phyloP scores from a whole-genome alignment of 768 basidiomycete genomes.

The Collybia sp. region DNA sequence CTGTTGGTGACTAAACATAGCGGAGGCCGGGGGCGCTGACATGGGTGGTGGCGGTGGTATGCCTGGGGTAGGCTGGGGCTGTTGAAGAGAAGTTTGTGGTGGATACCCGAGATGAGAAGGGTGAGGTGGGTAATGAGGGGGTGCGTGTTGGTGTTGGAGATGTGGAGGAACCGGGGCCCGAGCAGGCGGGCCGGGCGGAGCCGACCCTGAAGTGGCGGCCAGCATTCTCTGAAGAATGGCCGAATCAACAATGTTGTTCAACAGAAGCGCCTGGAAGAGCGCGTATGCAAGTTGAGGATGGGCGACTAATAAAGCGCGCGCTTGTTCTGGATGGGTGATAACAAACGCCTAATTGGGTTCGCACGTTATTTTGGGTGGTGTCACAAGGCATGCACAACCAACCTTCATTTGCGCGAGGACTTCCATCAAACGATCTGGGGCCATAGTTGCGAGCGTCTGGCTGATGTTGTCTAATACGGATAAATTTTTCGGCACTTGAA shows the following conservation, averaged over 20 bases:
- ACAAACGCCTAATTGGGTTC: slow-evolving; percentile 70
- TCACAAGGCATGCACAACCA: slow-evolving; percentile 18
- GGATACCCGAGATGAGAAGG: slow-evolving; percentile 27
- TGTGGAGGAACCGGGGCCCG: slow-evolving; percentile 27
- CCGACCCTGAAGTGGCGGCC: slow-evolving; percentile 28
- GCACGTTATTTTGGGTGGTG: neutral
- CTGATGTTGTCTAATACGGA: slow-evolving; percentile 80
- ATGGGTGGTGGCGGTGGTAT: slow-evolving; percentile 24
- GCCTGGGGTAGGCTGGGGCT: slow-evolving; percentile 24
- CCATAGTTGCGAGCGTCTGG: slow-evolving; percentile 79
- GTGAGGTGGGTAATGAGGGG: slow-evolving; percentile 16
- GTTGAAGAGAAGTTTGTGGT: slow-evolving; percentile 19
- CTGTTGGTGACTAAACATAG: slow-evolving; percentile 25
- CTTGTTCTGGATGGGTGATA: slow-evolving; percentile 87
- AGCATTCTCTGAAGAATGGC: slow-evolving; percentile 73
- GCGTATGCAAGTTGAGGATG: slow-evolving; percentile 97
- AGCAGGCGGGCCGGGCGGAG: slow-evolving; percentile 13
- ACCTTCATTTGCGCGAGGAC: slow-evolving; percentile 99
- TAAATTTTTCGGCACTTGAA: slow-evolving; percentile 65
- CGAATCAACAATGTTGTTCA: slow-evolving; percentile 92
- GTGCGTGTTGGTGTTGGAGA: slow-evolving; percentile 20
- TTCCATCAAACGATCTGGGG: slow-evolving; percentile 83
- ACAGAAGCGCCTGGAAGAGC: slow-evolving; percentile 87
- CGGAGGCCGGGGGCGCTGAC: slow-evolving; percentile 26
- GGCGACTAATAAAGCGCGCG: slow-evolving; percentile 66